phyloP scores from a whole-genome alignment of 2,329 filamentous ascomycete genomes.

The Purpureocillium takamizusanense region DNA sequence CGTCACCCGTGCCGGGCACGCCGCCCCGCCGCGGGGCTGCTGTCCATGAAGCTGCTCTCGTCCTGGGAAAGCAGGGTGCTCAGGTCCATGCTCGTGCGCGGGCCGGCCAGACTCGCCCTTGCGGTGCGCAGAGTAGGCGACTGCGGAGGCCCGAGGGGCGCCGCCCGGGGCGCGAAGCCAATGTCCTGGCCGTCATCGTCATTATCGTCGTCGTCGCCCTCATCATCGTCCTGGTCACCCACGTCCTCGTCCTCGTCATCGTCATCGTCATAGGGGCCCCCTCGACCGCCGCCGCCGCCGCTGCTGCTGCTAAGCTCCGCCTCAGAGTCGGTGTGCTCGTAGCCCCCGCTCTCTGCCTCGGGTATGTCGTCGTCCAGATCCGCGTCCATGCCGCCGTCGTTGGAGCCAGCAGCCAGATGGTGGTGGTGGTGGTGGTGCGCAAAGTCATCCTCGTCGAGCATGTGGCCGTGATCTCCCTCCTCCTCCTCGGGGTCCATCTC shows the following conservation, averaged over 20 bases:
- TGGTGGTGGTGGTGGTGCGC: conserved; percentile 16
- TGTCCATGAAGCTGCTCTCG: conserved; percentile 47
- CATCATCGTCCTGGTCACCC: neutral
- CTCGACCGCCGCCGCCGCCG: conserved; percentile 25
- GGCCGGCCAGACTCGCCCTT: conserved; percentile 12
- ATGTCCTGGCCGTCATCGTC: conserved; percentile 16
- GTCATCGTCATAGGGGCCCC: conserved; percentile 9
- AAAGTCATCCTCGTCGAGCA: conserved; percentile 57
- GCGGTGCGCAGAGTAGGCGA: conserved; percentile 27
- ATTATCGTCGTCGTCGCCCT: conserved; percentile 9
- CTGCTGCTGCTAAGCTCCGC: conserved; percentile 48
- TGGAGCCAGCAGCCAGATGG: neutral
- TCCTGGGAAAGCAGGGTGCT: conserved; percentile 46
- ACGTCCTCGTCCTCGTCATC: conserved; percentile 4
- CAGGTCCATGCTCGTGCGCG: conserved; percentile 44
- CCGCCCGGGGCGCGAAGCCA: conserved; percentile 30
- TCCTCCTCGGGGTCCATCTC: conserved; percentile 48
- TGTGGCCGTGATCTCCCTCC: conserved; percentile 36
- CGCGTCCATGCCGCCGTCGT: conserved; percentile 33
- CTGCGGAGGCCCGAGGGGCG: conserved; percentile 21
- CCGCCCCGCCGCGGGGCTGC: conserved; percentile 39
- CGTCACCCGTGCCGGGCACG: conserved; percentile 20
- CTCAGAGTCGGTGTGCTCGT: conserved; percentile 73
- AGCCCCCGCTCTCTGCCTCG: conserved; percentile 53
- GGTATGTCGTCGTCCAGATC: conserved; percentile 65